Evolutionary conservation across 192 early-diverging fungal genomes (phyloP).

Genomic region (Podila epicladia): DNA sequence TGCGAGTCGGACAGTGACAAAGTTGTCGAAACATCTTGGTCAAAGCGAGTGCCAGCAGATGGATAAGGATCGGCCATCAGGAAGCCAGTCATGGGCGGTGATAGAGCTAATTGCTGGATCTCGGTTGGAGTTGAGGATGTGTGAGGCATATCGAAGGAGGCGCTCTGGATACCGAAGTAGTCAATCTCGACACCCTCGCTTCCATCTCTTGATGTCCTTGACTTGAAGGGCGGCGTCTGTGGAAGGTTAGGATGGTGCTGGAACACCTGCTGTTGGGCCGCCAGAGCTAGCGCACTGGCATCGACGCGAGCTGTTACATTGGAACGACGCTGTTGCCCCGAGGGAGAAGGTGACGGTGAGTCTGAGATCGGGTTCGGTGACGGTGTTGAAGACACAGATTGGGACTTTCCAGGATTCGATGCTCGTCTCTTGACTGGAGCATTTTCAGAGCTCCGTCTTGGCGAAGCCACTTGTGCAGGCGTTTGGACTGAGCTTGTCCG

Average conservation of each 20-base stretch:
- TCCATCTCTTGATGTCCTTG: slow-evolving; percentile 20
- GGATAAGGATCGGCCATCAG: slow-evolving; percentile 49
- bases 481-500: slow-evolving; percentile 33
- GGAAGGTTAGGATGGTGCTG: slow-evolving; percentile 6
- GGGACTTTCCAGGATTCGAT: slow-evolving; percentile 2
- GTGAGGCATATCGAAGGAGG: slow-evolving; percentile 7
- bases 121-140: slow-evolving; percentile 18
- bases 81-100: slow-evolving; percentile 34
- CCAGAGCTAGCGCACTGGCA: slow-evolving; percentile 35
- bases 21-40: slow-evolving; percentile 5
- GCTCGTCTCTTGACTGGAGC: slow-evolving; percentile 7
- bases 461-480: not conserved
- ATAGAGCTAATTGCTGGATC: slow-evolving; percentile 8
- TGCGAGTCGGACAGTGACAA: not conserved
- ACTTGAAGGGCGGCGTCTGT: slow-evolving; percentile 9
- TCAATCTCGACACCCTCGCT: slow-evolving; percentile 11
- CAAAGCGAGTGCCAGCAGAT: slow-evolving; percentile 22
- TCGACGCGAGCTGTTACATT: slow-evolving; percentile 40
- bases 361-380: not conserved
- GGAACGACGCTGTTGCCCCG: slow-evolving; percentile 26
- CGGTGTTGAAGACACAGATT: not conserved
- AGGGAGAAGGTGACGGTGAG: slow-evolving; percentile 12
- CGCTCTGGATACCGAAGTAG: slow-evolving; percentile 27
- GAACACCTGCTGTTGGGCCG: slow-evolving; percentile 14
- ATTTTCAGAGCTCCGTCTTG: slow-evolving; percentile 12